Evolutionary conservation across 2,329 filamentous ascomycete genomes (phyloP).

Genomic region (Penicillium carneum): DNA sequence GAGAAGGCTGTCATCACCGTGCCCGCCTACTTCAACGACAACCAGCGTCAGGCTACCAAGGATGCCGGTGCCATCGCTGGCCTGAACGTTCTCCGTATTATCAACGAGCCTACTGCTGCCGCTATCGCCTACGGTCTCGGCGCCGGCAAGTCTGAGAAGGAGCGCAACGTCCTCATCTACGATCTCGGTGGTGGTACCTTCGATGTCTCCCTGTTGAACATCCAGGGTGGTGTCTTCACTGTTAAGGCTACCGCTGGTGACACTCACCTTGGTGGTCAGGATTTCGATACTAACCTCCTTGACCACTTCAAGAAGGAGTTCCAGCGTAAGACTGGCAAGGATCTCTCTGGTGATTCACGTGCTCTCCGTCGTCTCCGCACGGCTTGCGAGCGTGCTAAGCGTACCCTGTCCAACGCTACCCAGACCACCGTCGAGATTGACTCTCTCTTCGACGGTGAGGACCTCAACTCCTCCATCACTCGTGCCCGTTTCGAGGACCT

Average conservation of each 20-base stretch:
- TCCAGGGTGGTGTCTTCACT: slow-evolving; percentile 98
- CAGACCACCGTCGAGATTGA: slow-evolving; percentile 99
- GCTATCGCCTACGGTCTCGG: slow-evolving; percentile 98
- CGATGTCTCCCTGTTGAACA: slow-evolving; percentile 98
- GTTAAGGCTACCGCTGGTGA: slow-evolving; percentile 98
- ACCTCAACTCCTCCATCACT: slow-evolving; percentile 96
- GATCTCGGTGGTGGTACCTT: slow-evolving; percentile 99
- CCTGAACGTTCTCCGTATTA: slow-evolving; percentile 98
- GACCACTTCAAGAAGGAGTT: slow-evolving; percentile 98
- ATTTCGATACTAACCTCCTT: slow-evolving; percentile 94
- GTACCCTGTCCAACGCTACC: slow-evolving; percentile 94
- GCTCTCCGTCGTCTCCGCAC: slow-evolving; percentile 95
- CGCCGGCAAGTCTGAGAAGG: slow-evolving; percentile 92
- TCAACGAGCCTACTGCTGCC: slow-evolving; percentile 98
- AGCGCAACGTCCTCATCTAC: slow-evolving; percentile 99
- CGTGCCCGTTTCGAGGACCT: slow-evolving; percentile 99
- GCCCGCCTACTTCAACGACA: slow-evolving; percentile 99
- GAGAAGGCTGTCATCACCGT: slow-evolving; percentile 99
- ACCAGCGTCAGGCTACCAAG: slow-evolving; percentile 99
- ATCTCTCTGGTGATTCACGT: slow-evolving; percentile 82
- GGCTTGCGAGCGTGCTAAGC: slow-evolving; percentile 99
- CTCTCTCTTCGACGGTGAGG: slow-evolving; percentile 96
- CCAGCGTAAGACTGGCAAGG: slow-evolving; percentile 78
- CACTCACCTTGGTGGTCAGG: slow-evolving; percentile 92
- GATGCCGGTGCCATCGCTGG: slow-evolving; percentile 97